These are phyloP conservation scores for Aspergillus pseudoviridinutans DNA, from an alignment of 2,329 filamentous ascomycete genomes.

Conservation along the genomic window DNA sequence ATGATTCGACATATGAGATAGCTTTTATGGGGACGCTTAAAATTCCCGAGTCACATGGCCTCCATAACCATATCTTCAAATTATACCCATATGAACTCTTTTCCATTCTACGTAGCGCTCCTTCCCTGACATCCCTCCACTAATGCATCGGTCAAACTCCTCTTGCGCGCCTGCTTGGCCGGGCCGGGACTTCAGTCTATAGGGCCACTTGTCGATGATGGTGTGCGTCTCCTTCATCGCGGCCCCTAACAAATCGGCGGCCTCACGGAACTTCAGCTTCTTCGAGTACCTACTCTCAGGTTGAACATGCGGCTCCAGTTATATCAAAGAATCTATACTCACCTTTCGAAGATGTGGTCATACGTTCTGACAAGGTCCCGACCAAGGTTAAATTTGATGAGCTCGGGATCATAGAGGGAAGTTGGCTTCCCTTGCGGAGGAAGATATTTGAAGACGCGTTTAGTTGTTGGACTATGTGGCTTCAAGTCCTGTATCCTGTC, in stretches of 20 bases:
- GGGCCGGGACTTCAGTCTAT: slow-evolving; percentile 18
- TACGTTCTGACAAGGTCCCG: not conserved
- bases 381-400: not conserved
- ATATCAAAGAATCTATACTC: not conserved
- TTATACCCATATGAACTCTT: too few species aligned
- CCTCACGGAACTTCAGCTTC: slow-evolving; percentile 3
- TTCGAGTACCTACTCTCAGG: not conserved
- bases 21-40: too few species aligned
- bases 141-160: slow-evolving; percentile 28
- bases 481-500: too few species aligned
- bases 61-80: too few species aligned
- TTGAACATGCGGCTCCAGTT: too few species aligned
- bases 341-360: slow-evolving; percentile 12
- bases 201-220: slow-evolving; percentile 34
- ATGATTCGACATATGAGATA: too few species aligned
- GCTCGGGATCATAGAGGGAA: not conserved
- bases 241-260: slow-evolving; percentile 9
- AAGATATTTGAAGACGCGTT: not conserved
- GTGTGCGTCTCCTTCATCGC: slow-evolving; percentile 27
- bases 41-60: too few species aligned
- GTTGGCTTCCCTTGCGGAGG: too few species aligned
- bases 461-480: not conserved
- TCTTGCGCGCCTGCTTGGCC: slow-evolving; percentile 18
- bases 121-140: slow-evolving; percentile 5
- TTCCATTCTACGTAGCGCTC: slow-evolving; percentile 35